Base-by-base conservation (phyloP, 352 stramenopile species). In the Phytophthora brassicae region DNA sequence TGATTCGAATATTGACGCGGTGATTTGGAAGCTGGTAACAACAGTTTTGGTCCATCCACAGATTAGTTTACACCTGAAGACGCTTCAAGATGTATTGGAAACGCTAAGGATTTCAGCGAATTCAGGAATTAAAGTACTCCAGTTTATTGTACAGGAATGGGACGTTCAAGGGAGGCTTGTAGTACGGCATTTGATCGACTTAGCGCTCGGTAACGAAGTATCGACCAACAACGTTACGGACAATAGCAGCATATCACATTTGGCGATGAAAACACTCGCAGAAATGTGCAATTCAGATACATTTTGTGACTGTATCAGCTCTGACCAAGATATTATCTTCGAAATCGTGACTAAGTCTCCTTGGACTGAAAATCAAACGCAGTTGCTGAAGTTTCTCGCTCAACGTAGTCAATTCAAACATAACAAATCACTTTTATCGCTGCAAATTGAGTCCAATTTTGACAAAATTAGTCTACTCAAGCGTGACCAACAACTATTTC, bases 301-400 rank as follows among this genome's bases (percentile, higher is more conserved):
- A 12, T n/a, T 68, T 41, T 23, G 29, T 14, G 23, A 55, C 11
- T 29, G 17, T 16, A 47, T 68, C 1, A 42, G 3, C 14, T 43
- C 45, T 22, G 46, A 65, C 35, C 9, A 24, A 20, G 35, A 55
- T 28, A 55, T 64, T 13, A 33, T 47, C 6, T 19, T 11, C 6
- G 11, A 44, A 29, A 6, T 65, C 31, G 31, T 60, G 31, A 50
- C 12, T 0, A 42, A 26, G 8, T 39, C 44, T 31, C 23, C 23
- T 14, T 55, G 28, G 29, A 23, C 11, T 6, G 33, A 16, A 5
- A 38, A 29, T 6, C 51, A 45, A 26, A 11, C 29, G 1, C 19
- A 67, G 44, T 2, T 67, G 26, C 11, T 67, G 5, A 61, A 50
- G 2, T n/a, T 17, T 26, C n/a, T 67, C 8, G 2, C 62, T 11